Conservation (phyloP, 306 rosid genomes). For the Cucumis melo region DNA sequence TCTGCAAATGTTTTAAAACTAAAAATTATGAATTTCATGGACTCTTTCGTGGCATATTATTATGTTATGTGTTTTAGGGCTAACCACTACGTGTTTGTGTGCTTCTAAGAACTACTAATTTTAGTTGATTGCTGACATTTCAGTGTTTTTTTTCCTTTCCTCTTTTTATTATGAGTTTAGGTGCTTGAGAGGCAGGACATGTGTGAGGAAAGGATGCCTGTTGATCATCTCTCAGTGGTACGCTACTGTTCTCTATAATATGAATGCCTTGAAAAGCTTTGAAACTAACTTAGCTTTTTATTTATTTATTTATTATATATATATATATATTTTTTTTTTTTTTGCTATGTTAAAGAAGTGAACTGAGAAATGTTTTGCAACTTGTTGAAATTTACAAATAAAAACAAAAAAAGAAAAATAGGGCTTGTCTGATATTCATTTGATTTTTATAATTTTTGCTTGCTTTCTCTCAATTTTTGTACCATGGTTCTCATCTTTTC, state of each 20-base stretch:
- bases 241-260: constrained; percentile 8
- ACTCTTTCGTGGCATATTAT: background rate
- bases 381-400: background rate
- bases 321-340: too few species aligned
- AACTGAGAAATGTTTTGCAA: background rate
- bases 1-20: background rate
- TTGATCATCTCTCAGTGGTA: constrained; percentile 60
- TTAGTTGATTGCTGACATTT: background rate
- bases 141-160: background rate
- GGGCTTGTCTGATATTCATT: too few species aligned
- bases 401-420: background rate
- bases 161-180: constrained; percentile 21
- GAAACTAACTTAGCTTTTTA: background rate
- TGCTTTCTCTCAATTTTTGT: too few species aligned
- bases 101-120: background rate
- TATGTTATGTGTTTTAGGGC: background rate
- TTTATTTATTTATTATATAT: too few species aligned
- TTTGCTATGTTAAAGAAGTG: too few species aligned
- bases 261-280: background rate
- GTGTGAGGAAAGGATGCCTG: constrained; percentile 33
- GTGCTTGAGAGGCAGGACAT: constrained; percentile 45
- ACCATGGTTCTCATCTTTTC: too few species aligned
- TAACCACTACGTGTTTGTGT: background rate
- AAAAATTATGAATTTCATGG: background rate
- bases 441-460: too few species aligned